These are phyloP conservation scores for Elongisporangium senticosum DNA, from an alignment of 352 stramenopile species.

Conservation along the genomic window DNA sequence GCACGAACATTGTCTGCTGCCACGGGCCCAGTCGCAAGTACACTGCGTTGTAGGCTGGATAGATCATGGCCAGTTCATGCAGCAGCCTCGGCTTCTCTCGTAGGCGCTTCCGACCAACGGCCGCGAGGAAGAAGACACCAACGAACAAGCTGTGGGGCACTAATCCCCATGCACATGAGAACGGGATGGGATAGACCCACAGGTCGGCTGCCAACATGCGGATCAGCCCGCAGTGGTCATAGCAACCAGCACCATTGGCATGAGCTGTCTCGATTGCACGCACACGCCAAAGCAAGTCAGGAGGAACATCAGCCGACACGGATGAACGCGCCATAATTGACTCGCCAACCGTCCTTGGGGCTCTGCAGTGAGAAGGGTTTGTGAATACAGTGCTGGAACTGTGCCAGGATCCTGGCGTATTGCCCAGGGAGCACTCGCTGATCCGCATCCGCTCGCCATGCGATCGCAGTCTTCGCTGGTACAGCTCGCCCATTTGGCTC, in stretches of 20 bases:
- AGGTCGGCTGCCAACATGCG: constrained; percentile 8
- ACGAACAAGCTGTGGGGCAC: constrained; percentile 12
- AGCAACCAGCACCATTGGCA: constrained; percentile 6
- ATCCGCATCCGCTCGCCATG: no score
- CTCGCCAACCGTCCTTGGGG: constrained; percentile 8
- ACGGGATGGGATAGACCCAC: constrained; percentile 23
- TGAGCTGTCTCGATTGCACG: constrained; percentile 1
- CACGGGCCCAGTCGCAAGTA: no score
- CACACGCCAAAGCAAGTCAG: constrained; percentile 5
- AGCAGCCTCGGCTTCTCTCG: no score
- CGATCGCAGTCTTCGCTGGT: no score
- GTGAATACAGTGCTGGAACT: no score
- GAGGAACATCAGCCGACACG: constrained; percentile 8
- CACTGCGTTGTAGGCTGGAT: no score
- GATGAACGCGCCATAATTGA: constrained; percentile 20
- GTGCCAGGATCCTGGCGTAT: no score
- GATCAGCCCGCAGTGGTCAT: constrained; percentile 9
- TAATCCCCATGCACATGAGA: constrained; percentile 11
- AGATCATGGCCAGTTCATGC: no score
- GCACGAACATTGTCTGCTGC: not conserved
- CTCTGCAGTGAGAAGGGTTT: constrained; percentile 2
- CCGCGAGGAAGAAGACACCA: constrained; percentile 10
- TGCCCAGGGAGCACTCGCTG: no score
- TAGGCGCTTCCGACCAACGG: constrained; percentile 3
- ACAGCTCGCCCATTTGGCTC: no score